Percentiles rank a stretch among this genome's conserved stretches.
These are phyloP conservation scores for Irpex rosettiformis DNA, from an alignment of 1,284 basidiomycete genomes.

Conservation along the genomic window DNA sequence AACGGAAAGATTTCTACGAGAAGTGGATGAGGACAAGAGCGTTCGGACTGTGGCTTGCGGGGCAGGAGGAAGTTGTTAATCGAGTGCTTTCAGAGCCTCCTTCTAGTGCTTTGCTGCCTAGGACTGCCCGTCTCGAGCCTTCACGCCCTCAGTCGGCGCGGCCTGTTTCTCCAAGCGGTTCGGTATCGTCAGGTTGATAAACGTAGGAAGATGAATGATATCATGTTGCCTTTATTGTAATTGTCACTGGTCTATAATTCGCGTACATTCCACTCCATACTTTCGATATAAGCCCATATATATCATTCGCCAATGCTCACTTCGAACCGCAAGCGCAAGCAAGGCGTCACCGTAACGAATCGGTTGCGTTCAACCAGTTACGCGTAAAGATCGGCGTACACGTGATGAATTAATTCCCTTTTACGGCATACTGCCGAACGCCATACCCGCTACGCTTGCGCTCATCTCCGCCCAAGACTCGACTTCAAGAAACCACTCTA, in stretches of 20 bases:
- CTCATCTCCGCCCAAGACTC: not conserved
- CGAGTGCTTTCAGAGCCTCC: constrained; percentile 35
- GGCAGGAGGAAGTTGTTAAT: constrained; percentile 68
- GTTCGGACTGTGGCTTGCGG: constrained; percentile 74
- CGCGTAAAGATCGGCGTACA: not conserved
- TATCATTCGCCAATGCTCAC: not conserved
- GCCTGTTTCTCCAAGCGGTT: not conserved
- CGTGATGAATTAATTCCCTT: not conserved
- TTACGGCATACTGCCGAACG: not conserved
- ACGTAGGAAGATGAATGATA: too few species aligned
- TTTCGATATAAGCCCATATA: not conserved
- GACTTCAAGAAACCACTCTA: not conserved
- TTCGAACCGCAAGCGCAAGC: not conserved
- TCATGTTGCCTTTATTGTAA: too few species aligned
- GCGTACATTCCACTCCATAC: too few species aligned
- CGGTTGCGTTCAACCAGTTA: not conserved
- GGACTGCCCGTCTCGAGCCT: not conserved
- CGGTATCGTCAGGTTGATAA: not conserved
- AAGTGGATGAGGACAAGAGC: constrained; percentile 68
- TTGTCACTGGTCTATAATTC: too few species aligned
- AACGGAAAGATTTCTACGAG: constrained; percentile 70
- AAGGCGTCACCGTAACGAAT: not conserved
- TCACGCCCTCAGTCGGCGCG: not conserved
- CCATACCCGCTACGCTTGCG: not conserved
- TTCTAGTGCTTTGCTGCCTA: not conserved